Evolutionary conservation across 345 rosid species (phyloP).

Genomic region (Citrus reticulata): DNA sequence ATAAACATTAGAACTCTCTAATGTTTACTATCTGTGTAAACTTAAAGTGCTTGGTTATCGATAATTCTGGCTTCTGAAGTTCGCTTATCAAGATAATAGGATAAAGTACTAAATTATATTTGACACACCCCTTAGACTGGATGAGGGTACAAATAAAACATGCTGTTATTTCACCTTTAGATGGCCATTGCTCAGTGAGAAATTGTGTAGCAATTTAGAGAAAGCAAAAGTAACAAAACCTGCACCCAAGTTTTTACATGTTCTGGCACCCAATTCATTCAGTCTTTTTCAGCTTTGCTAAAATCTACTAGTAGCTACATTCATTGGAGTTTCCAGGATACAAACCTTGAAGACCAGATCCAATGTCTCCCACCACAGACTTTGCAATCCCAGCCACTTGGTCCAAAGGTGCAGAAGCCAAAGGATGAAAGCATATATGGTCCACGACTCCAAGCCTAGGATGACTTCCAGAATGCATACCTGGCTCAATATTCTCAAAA

Average conservation of each 20-base stretch:
- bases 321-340: slow-evolving; percentile 1
- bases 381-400: slow-evolving; percentile 64
- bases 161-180: neutral
- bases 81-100: neutral
- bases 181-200: neutral
- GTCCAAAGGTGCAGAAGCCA: slow-evolving; percentile 52
- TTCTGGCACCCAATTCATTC: neutral
- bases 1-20: neutral
- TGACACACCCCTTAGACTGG: neutral
- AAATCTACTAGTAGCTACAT: neutral
- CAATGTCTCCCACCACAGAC: slow-evolving; percentile 64
- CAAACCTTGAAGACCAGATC: slow-evolving; percentile 68
- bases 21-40: neutral
- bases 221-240: neutral
- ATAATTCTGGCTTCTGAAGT: neutral
- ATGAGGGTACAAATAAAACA: neutral
- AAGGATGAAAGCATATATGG: slow-evolving; percentile 87
- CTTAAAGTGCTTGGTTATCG: too few species aligned
- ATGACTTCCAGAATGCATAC: slow-evolving; percentile 72
- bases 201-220: neutral
- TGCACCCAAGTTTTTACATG: neutral
- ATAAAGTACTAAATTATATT: too few species aligned
- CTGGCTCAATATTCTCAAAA: slow-evolving; percentile 54
- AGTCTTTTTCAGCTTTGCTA: neutral
- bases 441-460: slow-evolving; percentile 94